These are phyloP conservation scores for Talaromyces stipitatus DNA, from an alignment of 495 filamentous ascomycete genomes.

Conservation along the genomic window DNA sequence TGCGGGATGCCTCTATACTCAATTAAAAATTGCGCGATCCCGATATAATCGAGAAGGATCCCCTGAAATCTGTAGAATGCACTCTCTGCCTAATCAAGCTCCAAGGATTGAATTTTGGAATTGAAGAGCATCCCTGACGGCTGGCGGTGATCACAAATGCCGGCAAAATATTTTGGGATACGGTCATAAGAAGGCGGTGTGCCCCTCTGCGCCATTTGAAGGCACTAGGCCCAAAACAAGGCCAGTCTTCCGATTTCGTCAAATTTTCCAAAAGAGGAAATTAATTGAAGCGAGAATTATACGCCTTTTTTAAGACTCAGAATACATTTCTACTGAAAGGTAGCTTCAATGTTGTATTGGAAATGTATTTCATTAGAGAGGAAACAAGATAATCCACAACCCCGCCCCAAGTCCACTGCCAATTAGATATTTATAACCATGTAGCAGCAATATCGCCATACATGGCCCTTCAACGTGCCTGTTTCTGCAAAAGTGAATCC, in stretches of 20 bases:
- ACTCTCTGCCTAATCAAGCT: neutral
- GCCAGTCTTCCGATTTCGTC: neutral
- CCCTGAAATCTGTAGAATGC: neutral
- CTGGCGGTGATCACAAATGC: neutral
- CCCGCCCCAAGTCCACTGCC: too few species aligned
- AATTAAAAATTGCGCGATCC: neutral
- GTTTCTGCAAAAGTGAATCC: neutral
- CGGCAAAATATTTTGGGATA: neutral
- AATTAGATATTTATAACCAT: too few species aligned
- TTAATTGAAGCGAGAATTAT: neutral
- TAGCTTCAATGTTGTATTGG: too few species aligned
- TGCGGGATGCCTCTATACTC: too few species aligned
- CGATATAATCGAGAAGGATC: neutral
- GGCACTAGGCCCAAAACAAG: neutral
- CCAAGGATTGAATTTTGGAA: neutral
- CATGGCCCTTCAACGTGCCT: neutral
- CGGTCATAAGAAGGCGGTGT: neutral
- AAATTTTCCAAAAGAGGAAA: neutral
- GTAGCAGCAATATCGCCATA: too few species aligned
- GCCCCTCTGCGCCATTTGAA: too few species aligned
- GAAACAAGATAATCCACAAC: too few species aligned
- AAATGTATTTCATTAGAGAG: too few species aligned
- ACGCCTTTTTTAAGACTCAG: too few species aligned
- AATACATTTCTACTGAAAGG: too few species aligned
- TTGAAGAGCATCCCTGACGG: neutral